These are phyloP conservation scores for Lichina pygmaea DNA, from an alignment of 495 filamentous ascomycete genomes.

Conservation along the genomic window DNA sequence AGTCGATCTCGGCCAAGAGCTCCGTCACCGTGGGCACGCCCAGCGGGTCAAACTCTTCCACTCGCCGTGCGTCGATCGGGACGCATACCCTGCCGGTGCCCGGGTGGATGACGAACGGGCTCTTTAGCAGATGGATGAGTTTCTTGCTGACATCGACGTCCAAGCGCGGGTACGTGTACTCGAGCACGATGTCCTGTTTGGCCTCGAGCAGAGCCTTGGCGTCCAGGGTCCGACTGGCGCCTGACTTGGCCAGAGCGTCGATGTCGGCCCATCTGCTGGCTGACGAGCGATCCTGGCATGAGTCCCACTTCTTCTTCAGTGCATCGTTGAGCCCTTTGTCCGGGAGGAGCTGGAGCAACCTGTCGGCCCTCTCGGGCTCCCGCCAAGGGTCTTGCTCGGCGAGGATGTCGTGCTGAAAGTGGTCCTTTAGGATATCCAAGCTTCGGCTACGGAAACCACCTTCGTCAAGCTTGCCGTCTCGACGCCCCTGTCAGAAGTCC, in stretches of 20 bases:
- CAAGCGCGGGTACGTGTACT: slow-evolving; percentile 94
- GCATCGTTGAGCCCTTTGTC: slow-evolving; percentile 46
- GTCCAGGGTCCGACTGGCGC: slow-evolving; percentile 36
- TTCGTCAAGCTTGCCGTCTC: background rate
- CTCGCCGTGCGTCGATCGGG: slow-evolving; percentile 48
- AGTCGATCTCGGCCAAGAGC: slow-evolving; percentile 56
- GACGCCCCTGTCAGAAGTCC: background rate
- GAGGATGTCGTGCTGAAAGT: slow-evolving; percentile 63
- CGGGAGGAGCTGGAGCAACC: slow-evolving; percentile 52
- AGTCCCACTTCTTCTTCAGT: slow-evolving; percentile 72
- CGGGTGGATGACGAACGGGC: slow-evolving; percentile 86
- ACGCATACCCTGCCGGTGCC: slow-evolving; percentile 87
- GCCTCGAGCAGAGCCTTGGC: slow-evolving; percentile 45
- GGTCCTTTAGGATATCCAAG: slow-evolving; percentile 48
- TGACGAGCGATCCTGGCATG: slow-evolving; percentile 46
- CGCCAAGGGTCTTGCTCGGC: slow-evolving; percentile 68
- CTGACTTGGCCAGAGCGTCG: slow-evolving; percentile 49
- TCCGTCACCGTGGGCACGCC: slow-evolving; percentile 64
- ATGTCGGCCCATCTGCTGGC: slow-evolving; percentile 81
- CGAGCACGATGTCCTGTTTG: slow-evolving; percentile 81
- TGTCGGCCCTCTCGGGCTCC: slow-evolving; percentile 33
- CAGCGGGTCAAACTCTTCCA: slow-evolving; percentile 63
- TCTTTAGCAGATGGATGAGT: slow-evolving; percentile 89
- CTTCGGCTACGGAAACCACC: slow-evolving; percentile 28
- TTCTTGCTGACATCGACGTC: slow-evolving; percentile 94